A percentile compares a stretch with the other conserved stretches of the same genome.
Evolutionary conservation across 225 moss, liverwort and hornwort genomes (phyloP).

Genomic region (Antitrichia curtipendula): DNA sequence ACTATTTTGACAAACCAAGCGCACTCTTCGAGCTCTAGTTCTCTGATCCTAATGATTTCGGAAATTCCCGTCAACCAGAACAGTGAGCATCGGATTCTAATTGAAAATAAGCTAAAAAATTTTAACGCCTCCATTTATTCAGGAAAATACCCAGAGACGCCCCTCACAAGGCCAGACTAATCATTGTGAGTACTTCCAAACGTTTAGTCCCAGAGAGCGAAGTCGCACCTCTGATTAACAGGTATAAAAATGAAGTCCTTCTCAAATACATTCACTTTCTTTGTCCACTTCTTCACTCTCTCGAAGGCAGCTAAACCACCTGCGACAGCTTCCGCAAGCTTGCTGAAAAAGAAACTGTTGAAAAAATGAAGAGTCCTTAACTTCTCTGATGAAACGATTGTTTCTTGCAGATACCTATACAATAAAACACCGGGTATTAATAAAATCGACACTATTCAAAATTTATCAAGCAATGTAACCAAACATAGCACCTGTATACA

Average conservation of each 20-base stretch:
- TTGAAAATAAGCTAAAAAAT: not conserved
- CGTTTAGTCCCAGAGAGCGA: not conserved
- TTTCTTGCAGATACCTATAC: slow-evolving; percentile 42
- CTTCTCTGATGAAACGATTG: slow-evolving; percentile 14
- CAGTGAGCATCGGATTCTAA: not conserved
- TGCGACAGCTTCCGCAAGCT: slow-evolving; percentile 31
- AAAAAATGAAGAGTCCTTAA: slow-evolving; percentile 31
- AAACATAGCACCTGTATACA: not conserved
- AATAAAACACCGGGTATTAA: not conserved
- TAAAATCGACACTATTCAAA: not conserved
- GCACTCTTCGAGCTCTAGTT: not conserved
- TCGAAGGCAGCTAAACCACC: slow-evolving; percentile 33
- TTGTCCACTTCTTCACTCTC: slow-evolving; percentile 57
- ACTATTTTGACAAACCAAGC: not conserved
- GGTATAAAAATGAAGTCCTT: slow-evolving; percentile 53
- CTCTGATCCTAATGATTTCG: not conserved
- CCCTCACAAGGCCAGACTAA: not conserved
- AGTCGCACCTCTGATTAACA: slow-evolving; percentile 41
- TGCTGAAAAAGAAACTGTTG: slow-evolving; percentile 56
- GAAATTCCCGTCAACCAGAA: not conserved
- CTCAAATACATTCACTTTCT: slow-evolving; percentile 45
- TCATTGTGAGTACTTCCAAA: not conserved
- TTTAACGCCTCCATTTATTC: not conserved
- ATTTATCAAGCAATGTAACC: not conserved
- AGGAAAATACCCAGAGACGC: not conserved